Evolutionary conservation across 2,329 filamentous ascomycete genomes (phyloP).

Genomic region (Cladosporium sp.): DNA sequence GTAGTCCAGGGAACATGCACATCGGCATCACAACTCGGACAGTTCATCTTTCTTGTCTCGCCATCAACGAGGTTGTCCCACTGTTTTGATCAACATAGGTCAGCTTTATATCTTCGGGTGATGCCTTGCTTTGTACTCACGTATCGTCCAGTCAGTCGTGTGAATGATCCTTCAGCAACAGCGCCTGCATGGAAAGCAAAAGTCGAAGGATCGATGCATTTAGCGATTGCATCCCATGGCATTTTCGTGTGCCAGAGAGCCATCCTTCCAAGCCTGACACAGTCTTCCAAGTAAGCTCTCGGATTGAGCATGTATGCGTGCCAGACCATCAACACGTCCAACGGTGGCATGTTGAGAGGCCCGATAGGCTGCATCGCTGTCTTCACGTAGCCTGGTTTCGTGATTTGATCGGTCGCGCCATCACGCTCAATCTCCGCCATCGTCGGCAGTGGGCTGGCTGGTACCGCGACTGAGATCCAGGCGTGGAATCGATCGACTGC

Average conservation of each 20-base stretch:
- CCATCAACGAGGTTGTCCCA: slow-evolving; percentile 65
- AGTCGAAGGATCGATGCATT: slow-evolving; percentile 58
- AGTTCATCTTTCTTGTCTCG: slow-evolving; percentile 53
- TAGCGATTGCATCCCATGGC: slow-evolving; percentile 64
- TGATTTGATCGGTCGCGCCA: slow-evolving; percentile 1
- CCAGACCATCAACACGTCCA: slow-evolving; percentile 78
- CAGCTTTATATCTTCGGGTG: not conserved
- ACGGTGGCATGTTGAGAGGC: slow-evolving; percentile 29
- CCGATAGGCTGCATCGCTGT: not conserved
- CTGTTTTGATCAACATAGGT: slow-evolving; percentile 21
- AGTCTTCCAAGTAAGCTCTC: slow-evolving; percentile 72
- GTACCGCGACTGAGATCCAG: slow-evolving; percentile 60
- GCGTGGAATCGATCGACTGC: slow-evolving; percentile 68
- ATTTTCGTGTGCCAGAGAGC: slow-evolving; percentile 64
- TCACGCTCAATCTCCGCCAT: not conserved
- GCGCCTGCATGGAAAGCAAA: slow-evolving; percentile 58
- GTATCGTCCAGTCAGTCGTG: slow-evolving; percentile 45
- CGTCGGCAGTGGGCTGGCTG: slow-evolving; percentile 42
- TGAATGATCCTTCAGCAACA: slow-evolving; percentile 52
- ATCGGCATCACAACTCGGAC: slow-evolving; percentile 54
- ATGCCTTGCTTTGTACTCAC: not conserved
- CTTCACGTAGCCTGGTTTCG: not conserved
- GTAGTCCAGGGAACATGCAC: slow-evolving; percentile 63
- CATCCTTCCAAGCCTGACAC: slow-evolving; percentile 59
- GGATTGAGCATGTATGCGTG: slow-evolving; percentile 80